Base-by-base conservation (phyloP, 2,329 filamentous ascomycete species). In the Microdochium bolleyi region DNA sequence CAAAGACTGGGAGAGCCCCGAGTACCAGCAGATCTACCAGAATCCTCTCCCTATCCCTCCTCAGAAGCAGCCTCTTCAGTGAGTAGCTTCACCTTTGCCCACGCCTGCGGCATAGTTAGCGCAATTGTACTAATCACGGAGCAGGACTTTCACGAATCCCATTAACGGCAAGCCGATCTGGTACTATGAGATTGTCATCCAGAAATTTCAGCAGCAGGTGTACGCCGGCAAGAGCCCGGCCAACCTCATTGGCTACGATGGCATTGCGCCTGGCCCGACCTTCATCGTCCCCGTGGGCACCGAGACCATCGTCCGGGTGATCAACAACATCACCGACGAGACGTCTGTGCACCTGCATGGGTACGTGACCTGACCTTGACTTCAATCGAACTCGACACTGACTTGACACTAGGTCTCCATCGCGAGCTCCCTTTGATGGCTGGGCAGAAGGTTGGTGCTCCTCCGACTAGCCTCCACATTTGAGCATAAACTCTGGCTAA, bases 301-400 rank as follows among this genome's bases (percentile, higher is more conserved):
- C 21, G 76, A 83, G 65, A 73, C 72, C 2, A 71, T 83, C 2
- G 74, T 82, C 9, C 71, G 79, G 32, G 75, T 80, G 56, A 69
- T 75, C 56, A 83, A 83, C 63, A 72, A 74, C 24, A 72, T 70
- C 11, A 62, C 65, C 19, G 61, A 64, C 2, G 68, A 71, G 16
- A 73, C 71, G 41, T 72, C 74, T 2, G 72, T 80, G 14, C 79
- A 82, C 64, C 68, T 82, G 19, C 79, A 82, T 57, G 79, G 80
- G n/a, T n/a, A n/a, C n/a, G n/a, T n/a, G n/a, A n/a, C n/a, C n/a
- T n/a, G n/a, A n/a, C n/a, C n/a, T n/a, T n/a, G n/a, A n/a, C n/a
- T n/a, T n/a, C n/a, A n/a, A n/a, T n/a, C n/a, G n/a, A n/a, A n/a
- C n/a, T n/a, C n/a, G n/a, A n/a, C n/a, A n/a, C n/a, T n/a, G n/a